Conservation (phyloP, 2,329 filamentous ascomycete genomes). For the Fusarium hainanense region DNA sequence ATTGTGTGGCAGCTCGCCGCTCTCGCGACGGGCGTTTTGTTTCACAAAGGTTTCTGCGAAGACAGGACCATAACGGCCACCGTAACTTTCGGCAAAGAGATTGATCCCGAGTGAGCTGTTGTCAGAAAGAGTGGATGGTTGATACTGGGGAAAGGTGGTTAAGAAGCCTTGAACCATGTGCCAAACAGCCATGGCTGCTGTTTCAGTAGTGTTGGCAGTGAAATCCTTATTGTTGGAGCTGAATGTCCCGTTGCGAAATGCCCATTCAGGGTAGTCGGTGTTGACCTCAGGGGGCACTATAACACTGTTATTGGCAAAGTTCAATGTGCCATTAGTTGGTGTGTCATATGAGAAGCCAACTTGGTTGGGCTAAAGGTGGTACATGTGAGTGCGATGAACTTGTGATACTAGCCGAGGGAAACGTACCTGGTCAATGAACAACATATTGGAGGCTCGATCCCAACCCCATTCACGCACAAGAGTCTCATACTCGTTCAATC, state of each 20-base stretch:
- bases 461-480: slow-evolving; percentile 71
- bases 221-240: slow-evolving; percentile 60
- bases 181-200: slow-evolving; percentile 70
- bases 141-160: slow-evolving; percentile 67
- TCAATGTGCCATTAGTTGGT: slow-evolving; percentile 68
- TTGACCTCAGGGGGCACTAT: slow-evolving; percentile 43
- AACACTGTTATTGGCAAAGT: slow-evolving; percentile 56
- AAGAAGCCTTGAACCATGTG: slow-evolving; percentile 73
- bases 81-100: slow-evolving; percentile 76
- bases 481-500: slow-evolving; percentile 63
- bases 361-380: slow-evolving; percentile 69
- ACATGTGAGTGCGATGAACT: slow-evolving; percentile 11
- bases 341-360: slow-evolving; percentile 76
- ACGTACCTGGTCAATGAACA: slow-evolving; percentile 67
- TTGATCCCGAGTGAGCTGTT: slow-evolving; percentile 67
- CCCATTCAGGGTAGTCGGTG: slow-evolving; percentile 44
- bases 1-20: slow-evolving; percentile 60
- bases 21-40: slow-evolving; percentile 69
- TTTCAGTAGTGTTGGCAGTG: slow-evolving; percentile 67
- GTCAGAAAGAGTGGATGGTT: slow-evolving; percentile 54
- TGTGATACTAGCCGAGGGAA: slow-evolving; percentile 3
- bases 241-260: slow-evolving; percentile 73
- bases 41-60: slow-evolving; percentile 69
- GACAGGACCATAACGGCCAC: slow-evolving; percentile 75
- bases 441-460: slow-evolving; percentile 66